These are phyloP conservation scores for Syncephalastrum sp. DNA, from an alignment of 371 early-diverging fungal species.

Conservation along the genomic window DNA sequence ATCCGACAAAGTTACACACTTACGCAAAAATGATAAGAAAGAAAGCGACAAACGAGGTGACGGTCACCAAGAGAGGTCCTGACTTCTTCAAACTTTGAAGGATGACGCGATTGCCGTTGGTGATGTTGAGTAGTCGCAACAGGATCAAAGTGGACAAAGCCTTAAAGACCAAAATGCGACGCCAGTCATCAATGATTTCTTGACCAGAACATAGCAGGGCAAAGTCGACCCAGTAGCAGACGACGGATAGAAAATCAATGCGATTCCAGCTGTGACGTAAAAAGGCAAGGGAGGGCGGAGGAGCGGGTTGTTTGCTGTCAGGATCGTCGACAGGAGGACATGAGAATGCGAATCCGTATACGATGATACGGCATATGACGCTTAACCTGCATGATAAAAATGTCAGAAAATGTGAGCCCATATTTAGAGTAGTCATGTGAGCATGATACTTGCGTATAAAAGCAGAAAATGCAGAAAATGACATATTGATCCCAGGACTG, in stretches of 20 bases:
- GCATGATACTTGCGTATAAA: conserved; percentile 53
- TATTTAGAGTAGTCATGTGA: neutral
- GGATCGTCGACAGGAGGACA: conserved; percentile 16
- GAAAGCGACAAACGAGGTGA: conserved; percentile 59
- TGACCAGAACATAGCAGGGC: conserved; percentile 33
- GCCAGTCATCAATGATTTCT: conserved; percentile 34
- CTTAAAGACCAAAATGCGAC: conserved; percentile 55
- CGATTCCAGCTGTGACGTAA: conserved; percentile 70
- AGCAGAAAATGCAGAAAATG: conserved; percentile 50
- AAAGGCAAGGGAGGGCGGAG: conserved; percentile 41
- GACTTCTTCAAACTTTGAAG: conserved; percentile 64
- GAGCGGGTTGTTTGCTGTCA: neutral
- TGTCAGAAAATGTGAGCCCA: neutral
- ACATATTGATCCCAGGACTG: conserved; percentile 57
- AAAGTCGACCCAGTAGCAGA: conserved; percentile 62
- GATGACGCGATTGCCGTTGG: conserved; percentile 60
- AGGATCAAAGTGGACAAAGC: conserved; percentile 55
- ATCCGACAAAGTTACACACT: conserved; percentile 7
- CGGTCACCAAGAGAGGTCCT: conserved; percentile 59
- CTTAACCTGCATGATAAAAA: conserved; percentile 3
- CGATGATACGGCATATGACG: conserved; percentile 45
- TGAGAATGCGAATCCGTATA: conserved; percentile 55
- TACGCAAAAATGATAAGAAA: conserved; percentile 68
- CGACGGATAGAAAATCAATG: conserved; percentile 62
- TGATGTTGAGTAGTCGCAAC: conserved; percentile 59